phyloP scores from a whole-genome alignment of 352 stramenopile genomes.

The Phytophthora citrophthora region DNA sequence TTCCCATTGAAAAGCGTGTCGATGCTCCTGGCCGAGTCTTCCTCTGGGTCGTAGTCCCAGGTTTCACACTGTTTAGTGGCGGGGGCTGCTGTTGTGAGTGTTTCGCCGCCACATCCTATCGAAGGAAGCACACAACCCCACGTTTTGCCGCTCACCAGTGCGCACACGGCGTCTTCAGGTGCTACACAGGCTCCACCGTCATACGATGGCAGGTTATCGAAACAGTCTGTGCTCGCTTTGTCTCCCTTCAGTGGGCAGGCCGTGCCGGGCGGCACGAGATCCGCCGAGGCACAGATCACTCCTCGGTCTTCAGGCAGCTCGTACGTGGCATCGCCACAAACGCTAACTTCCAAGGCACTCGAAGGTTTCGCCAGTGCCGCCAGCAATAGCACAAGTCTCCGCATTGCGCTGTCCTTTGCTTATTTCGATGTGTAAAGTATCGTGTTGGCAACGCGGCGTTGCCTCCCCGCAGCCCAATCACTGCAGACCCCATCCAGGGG shows the following conservation, averaged over 20 bases:
- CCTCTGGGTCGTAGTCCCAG: conserved; percentile 33
- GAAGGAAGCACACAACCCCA: conserved; percentile 50
- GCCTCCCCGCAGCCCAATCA: conserved; percentile 6
- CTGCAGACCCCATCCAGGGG: conserved; percentile 20
- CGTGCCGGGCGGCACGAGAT: conserved; percentile 29
- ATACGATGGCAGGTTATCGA: conserved; percentile 53
- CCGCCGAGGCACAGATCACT: conserved; percentile 52
- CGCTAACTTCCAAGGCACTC: conserved; percentile 23
- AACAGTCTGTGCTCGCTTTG: conserved; percentile 44
- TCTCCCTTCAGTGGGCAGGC: conserved; percentile 50
- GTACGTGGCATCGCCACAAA: conserved; percentile 37
- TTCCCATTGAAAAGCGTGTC: conserved; percentile 29
- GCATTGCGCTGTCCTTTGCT: conserved; percentile 19
- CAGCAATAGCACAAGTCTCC: conserved; percentile 5
- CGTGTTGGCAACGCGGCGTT: conserved; percentile 1
- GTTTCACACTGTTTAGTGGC: conserved; percentile 26
- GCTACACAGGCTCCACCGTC: conserved; percentile 34
- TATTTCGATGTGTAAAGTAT: conserved; percentile 27
- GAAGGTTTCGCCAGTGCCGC: conserved; percentile 11
- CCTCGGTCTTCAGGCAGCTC: conserved; percentile 41
- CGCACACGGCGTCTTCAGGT: conserved; percentile 52
- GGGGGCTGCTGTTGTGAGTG: conserved; percentile 12
- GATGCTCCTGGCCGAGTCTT: conserved; percentile 5
- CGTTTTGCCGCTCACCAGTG: conserved; percentile 39
- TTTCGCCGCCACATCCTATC: conserved; percentile 19